Evolutionary conservation across 1,284 basidiomycete genomes (phyloP), one percentile per base, ranked within the genome.

Genomic region (Marasmius fiardii): DNA sequence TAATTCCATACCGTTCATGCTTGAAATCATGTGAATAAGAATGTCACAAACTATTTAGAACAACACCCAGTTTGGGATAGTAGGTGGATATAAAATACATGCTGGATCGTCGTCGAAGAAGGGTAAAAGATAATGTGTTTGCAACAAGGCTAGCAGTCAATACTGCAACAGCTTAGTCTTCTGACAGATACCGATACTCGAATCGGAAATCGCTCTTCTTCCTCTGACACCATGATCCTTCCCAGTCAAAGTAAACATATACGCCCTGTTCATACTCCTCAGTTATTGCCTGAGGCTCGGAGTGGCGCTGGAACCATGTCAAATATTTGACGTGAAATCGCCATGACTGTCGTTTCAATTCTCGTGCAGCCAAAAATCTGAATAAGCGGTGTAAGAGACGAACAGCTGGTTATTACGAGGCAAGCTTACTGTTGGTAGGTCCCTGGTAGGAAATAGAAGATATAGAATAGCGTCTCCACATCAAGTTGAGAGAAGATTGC

Each of bases 231-330:
- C 96, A 98, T 59, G 91, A 92, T 58, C 92, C 92, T 71, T 96
- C 93, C 93, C 93, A 96, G 73, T 96, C 93, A 72, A 96, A 96
- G 79, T 96, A 95, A 53, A 95, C 92, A 70, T 95, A 96, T 24
- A 96, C 95, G 16, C 97, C 97, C 75, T 99, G 95, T 74, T 99
- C 97, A 70, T 98, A 99, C 72, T 99, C 97, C 67, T 98, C 96
- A 48, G 97, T 99, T 70, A 99, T 98, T 3, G 93, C 94, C 69
- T 97, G 94, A n/a, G 97, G 97, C 70, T 99, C 95, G 21, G 93
- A 95, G 67, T 98, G 94, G 53, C 97, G 85, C 73, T 99, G 97
- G 85, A 99, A 99, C 97, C 97, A 99, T 37, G 97, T 99, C 60
- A 99, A 75, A 71, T 98, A 99, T 75, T 99, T 98, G 64, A 98